Evolutionary conservation across 495 filamentous ascomycete species (phyloP).

Genomic region (Talaromyces liani): DNA sequence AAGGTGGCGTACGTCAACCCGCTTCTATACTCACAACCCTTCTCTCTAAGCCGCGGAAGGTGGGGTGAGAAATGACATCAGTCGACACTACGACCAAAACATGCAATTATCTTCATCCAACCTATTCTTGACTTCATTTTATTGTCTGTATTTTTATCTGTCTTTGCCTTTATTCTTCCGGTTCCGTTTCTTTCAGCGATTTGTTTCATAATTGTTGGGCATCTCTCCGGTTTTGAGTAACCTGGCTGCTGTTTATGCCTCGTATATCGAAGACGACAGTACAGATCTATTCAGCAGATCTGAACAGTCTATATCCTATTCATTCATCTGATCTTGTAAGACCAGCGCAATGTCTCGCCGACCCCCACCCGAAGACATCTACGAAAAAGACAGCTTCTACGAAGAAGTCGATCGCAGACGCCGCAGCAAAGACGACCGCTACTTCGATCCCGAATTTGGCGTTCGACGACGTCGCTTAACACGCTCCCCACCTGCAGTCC

Average conservation of each 20-base stretch:
- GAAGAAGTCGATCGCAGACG: constrained; percentile 7
- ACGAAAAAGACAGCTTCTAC: constrained; percentile 22
- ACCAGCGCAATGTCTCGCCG: constrained; percentile 27
- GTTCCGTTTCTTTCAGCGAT: background rate
- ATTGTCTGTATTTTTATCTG: background rate
- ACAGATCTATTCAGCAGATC: too few species aligned
- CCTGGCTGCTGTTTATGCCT: constrained; percentile 1
- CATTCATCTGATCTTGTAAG: background rate
- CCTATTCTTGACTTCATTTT: background rate
- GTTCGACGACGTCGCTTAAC: constrained; percentile 2
- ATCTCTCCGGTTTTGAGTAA: background rate
- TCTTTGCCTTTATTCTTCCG: background rate
- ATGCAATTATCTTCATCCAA: background rate
- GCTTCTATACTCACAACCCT: background rate
- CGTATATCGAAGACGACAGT: background rate
- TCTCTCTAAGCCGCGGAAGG: background rate
- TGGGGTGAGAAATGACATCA: constrained; percentile 1
- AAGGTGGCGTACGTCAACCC: background rate
- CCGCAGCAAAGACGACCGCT: constrained; percentile 10
- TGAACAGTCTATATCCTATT: background rate
- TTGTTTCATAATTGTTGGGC: background rate
- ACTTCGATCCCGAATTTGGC: constrained; percentile 4
- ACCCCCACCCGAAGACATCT: constrained; percentile 21
- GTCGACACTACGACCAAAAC: background rate
- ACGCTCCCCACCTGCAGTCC: constrained; percentile 1